phyloP scores from a whole-genome alignment of 139 green algal species.

The Chlorella sp. region DNA sequence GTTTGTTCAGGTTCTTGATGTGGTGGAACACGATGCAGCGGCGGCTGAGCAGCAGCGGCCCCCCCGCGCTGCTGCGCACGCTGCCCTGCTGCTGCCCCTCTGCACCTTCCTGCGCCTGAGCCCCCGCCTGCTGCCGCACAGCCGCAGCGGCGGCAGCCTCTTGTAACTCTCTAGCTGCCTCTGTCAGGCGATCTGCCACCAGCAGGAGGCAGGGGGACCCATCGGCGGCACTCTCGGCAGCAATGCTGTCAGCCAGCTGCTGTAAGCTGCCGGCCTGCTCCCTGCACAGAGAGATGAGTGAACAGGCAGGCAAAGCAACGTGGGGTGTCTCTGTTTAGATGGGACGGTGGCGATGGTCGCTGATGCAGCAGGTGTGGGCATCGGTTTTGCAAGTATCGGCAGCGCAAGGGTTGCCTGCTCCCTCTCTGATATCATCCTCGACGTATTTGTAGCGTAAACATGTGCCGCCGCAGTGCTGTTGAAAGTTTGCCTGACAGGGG shows the following conservation, averaged over 20 bases:
- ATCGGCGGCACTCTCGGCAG: not conserved
- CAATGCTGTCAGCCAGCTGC: not conserved
- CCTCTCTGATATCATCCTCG: too few relatives aligned
- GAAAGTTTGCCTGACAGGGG: too few relatives aligned
- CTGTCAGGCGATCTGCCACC: not conserved
- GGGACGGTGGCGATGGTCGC: too few relatives aligned
- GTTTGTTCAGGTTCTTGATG: conserved; percentile 74
- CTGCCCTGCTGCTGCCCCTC: not conserved
- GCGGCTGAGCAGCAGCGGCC: conserved; percentile 8
- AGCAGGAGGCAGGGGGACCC: conserved; percentile 26
- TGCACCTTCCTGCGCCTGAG: not conserved
- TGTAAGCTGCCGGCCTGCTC: not conserved
- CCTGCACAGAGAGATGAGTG: not conserved
- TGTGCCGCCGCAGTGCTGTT: too few relatives aligned
- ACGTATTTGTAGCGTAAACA: too few relatives aligned
- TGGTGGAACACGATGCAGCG: conserved; percentile 78
- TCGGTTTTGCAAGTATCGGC: too few relatives aligned
- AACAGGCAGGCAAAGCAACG: too few relatives aligned
- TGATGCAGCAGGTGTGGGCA: not conserved
- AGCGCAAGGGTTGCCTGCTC: too few relatives aligned
- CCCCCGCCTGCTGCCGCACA: not conserved
- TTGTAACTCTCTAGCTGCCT: not conserved
- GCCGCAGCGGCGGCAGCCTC: not conserved
- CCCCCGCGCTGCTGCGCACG: not conserved
- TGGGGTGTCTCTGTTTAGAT: too few relatives aligned